Percentiles rank a stretch among this genome's conserved stretches.
phyloP scores from a whole-genome alignment of 2,329 filamentous ascomycete species.

The Microcyclosporella mali region DNA sequence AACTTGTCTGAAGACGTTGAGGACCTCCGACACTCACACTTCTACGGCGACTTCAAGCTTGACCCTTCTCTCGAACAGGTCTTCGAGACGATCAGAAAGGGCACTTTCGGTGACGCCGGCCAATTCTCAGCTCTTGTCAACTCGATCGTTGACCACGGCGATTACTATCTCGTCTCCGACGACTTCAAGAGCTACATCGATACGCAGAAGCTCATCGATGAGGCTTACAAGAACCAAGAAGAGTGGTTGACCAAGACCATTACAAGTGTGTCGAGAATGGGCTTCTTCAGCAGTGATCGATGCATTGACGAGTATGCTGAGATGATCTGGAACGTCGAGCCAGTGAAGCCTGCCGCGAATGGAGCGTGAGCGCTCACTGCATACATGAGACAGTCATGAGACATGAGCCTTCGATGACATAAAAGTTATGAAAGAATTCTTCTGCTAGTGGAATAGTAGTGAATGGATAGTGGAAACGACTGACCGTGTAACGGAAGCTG shows the following conservation, averaged over 20 bases:
- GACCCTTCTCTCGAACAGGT: constrained; percentile 73
- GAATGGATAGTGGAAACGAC: too few species aligned
- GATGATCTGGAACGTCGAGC: constrained; percentile 94
- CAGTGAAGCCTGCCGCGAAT: constrained; percentile 40
- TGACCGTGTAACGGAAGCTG: too few species aligned
- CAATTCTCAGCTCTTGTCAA: constrained; percentile 78
- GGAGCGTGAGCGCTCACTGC: too few species aligned
- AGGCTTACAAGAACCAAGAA: constrained; percentile 85
- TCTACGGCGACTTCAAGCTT: constrained; percentile 71
- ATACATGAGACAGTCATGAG: too few species aligned
- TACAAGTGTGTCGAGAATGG: constrained; percentile 79
- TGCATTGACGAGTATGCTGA: constrained; percentile 98
- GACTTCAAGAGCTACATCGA: constrained; percentile 94
- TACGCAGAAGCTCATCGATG: constrained; percentile 84
- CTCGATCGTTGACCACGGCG: constrained; percentile 84
- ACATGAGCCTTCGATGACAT: too few species aligned
- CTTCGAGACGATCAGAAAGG: constrained; percentile 73
- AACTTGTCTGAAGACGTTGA: constrained; percentile 95
- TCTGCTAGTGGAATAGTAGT: too few species aligned
- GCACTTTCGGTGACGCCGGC: constrained; percentile 71
- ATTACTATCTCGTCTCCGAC: constrained; percentile 96
- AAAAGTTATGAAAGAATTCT: too few species aligned
- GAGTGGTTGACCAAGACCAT: constrained; percentile 91
- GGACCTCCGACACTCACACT: constrained; percentile 84
- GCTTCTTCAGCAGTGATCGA: constrained; percentile 91